These are phyloP conservation scores for Trichoderma erinaceum DNA, from an alignment of 495 filamentous ascomycete genomes.

Conservation along the genomic window DNA sequence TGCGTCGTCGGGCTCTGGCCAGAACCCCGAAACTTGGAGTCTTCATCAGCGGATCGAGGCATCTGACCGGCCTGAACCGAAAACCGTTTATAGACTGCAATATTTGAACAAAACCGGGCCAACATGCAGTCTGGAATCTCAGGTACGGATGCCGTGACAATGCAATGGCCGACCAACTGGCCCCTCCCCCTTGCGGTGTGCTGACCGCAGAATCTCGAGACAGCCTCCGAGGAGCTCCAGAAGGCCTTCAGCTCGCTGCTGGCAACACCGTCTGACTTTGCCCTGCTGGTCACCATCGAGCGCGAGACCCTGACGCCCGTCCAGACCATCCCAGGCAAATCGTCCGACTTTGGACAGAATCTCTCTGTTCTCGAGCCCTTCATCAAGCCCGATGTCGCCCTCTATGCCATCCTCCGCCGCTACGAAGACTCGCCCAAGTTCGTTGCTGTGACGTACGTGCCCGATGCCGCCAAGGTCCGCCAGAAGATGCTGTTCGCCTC, in stretches of 20 bases:
- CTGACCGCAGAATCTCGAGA: slow-evolving; percentile 17
- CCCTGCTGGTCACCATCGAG: slow-evolving; percentile 73
- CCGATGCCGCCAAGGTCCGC: slow-evolving; percentile 80
- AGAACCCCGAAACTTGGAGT: background rate
- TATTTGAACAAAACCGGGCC: background rate
- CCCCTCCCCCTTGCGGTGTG: slow-evolving; percentile 15
- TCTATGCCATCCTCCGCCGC: slow-evolving; percentile 80
- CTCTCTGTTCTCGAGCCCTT: slow-evolving; percentile 51
- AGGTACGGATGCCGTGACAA: slow-evolving; percentile 41
- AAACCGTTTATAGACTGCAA: background rate
- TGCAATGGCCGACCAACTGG: background rate
- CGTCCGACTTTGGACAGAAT: slow-evolving; percentile 57
- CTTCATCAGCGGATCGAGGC: background rate
- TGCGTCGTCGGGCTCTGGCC: slow-evolving; percentile 9
- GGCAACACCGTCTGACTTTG: slow-evolving; percentile 58
- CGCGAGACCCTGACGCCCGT: slow-evolving; percentile 66
- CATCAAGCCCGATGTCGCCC: slow-evolving; percentile 65
- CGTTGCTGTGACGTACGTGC: slow-evolving; percentile 82
- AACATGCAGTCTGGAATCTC: slow-evolving; percentile 87
- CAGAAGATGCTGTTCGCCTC: slow-evolving; percentile 95
- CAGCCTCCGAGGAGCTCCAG: slow-evolving; percentile 83
- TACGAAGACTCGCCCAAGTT: slow-evolving; percentile 50
- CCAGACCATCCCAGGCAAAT: slow-evolving; percentile 46
- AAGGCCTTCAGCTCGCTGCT: slow-evolving; percentile 72
- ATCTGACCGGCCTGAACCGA: background rate